Base-by-base conservation (phyloP, 1,139 yeast species). In the Kodamaea alishanica region DNA sequence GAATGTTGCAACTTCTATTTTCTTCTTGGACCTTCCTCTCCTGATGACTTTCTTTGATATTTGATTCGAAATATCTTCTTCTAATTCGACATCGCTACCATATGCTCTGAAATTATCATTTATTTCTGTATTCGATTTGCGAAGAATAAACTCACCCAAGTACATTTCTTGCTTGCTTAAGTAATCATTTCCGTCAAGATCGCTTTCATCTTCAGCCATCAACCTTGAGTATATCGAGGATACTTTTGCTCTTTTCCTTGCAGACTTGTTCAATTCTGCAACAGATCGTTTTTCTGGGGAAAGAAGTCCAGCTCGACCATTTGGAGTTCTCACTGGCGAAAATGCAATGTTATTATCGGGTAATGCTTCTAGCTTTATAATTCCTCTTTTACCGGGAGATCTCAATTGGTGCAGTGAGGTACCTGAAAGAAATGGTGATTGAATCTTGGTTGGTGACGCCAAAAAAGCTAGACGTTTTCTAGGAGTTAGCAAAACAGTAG, bases 251-350 rank as follows among this genome's bases (percentile, higher is more conserved):
- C 75, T 56, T 45, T 70, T 71, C 22, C 76, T 57, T 0, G 85
- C 85, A 5, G 79, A 67, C 34, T 54, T 55, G 44, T 79, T 77
- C 38, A 75, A 49, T 22, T 74, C 79, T 0, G 51, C 51, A 38
- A 54, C 46, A 1, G 67, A 44, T 47, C 81, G 49, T 43, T 65
- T 73, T 40, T 54, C 43, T 0, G 80, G 81, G 4, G 79, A 73
- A 8, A 46, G 58, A 24, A 67, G 56, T 0, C 79, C 79, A 1
- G 75, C 69, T 37, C 78, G 51, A 1, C 79, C 79, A 46, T 54
- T 66, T 5, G 73, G 73, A 0, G 71, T 63, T 35, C 49, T 58
- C 0, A 53, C 52, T 2, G 72, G 63, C 6, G 65, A 58, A 6
- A 65, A 52, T 9, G 37, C 39, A 5, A 44, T 35, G 8, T 24